Evolutionary conservation across 1,139 yeast species (phyloP).

Genomic region (Trichomonascaceae sp.): DNA sequence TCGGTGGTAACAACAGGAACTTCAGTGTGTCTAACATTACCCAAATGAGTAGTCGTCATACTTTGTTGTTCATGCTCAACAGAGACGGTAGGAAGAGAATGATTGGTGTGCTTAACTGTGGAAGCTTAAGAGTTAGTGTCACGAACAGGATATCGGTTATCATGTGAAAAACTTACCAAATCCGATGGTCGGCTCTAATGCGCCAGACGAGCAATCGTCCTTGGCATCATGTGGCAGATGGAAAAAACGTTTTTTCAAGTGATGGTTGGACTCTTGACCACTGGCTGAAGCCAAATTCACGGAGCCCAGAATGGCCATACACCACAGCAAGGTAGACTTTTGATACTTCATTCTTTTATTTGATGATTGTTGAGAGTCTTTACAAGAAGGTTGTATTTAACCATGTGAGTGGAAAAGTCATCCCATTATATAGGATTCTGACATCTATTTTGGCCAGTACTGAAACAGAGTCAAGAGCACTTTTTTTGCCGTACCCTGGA

Average conservation of each 20-base stretch:
- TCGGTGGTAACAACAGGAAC: background rate
- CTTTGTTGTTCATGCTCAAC: background rate
- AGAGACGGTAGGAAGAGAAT: background rate
- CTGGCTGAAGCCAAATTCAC: background rate
- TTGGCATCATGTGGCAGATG: too few relatives aligned
- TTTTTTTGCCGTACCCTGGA: background rate
- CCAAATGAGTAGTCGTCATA: background rate
- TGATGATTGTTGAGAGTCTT: background rate
- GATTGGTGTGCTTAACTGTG: background rate
- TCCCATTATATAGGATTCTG: background rate
- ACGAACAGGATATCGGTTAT: background rate
- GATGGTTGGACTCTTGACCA: background rate
- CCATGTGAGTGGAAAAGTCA: background rate
- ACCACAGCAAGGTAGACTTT: background rate
- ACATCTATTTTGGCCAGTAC: background rate
- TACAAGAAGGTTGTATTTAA: background rate
- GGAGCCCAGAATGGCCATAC: background rate
- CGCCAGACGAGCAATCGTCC: too few relatives aligned
- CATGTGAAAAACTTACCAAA: background rate
- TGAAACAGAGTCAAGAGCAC: background rate
- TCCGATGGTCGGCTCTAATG: too few relatives aligned
- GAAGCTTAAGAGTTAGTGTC: background rate
- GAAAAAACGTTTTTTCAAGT: too few relatives aligned
- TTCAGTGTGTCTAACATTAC: background rate
- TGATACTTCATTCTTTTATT: background rate